Conservation (phyloP, 1,139 yeast species). For the Debaryomyces robertsiae region DNA sequence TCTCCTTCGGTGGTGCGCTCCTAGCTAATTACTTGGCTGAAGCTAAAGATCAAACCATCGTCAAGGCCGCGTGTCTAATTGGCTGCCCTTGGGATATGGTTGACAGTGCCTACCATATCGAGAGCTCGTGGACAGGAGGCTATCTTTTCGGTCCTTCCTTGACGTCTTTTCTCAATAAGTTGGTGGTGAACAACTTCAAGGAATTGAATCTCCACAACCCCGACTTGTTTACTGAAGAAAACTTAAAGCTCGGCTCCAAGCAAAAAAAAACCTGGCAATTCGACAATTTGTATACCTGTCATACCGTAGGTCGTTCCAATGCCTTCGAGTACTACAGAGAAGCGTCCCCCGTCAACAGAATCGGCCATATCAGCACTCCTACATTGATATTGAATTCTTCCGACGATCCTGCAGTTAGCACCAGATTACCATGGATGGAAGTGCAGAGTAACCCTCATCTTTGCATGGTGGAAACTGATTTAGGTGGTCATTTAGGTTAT, state of each 20-base stretch:
- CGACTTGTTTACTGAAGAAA: constrained; percentile 34
- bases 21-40: constrained; percentile 79
- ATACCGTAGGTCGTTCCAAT: constrained; percentile 67
- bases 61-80: constrained; percentile 67
- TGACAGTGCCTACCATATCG: constrained; percentile 55
- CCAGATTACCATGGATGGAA: constrained; percentile 34
- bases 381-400: constrained; percentile 65
- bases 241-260: constrained; percentile 31
- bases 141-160: constrained; percentile 66
- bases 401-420: constrained; percentile 85
- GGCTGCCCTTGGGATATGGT: constrained; percentile 87
- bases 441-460: constrained; percentile 35
- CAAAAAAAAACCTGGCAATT: constrained; percentile 56
- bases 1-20: constrained; percentile 85
- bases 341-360: constrained; percentile 64
- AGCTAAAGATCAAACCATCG: constrained; percentile 37
- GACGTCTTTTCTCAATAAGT: constrained; percentile 62
- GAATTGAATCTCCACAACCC: constrained; percentile 48
- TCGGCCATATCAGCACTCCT: constrained; percentile 64
- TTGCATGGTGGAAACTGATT: constrained; percentile 43
- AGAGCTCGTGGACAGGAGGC: constrained; percentile 58
- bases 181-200: constrained; percentile 62
- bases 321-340: constrained; percentile 73
- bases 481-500: constrained; percentile 67
- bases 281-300: constrained; percentile 74